Conservation (phyloP, 2,329 filamentous ascomycete genomes). For the Biscogniauxia marginata region DNA sequence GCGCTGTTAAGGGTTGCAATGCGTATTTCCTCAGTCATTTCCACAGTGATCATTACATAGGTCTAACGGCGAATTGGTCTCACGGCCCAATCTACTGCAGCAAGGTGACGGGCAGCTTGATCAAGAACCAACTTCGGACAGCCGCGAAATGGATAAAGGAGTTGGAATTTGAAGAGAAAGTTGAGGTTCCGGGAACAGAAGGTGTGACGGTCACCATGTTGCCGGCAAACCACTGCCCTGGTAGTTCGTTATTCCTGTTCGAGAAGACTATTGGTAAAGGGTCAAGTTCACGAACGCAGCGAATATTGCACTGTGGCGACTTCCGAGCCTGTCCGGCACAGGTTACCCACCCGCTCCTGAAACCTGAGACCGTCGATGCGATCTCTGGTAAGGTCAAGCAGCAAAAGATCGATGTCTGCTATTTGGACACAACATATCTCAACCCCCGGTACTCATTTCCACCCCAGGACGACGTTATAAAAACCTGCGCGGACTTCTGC, state of each 20-base stretch:
- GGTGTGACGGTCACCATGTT: conserved; percentile 93
- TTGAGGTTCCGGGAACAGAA: conserved; percentile 77
- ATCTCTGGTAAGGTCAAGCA: conserved; percentile 70
- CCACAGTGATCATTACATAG: conserved; percentile 96
- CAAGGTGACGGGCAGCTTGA: conserved; percentile 84
- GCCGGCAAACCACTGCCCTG: conserved; percentile 92
- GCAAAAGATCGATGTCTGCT: conserved; percentile 92
- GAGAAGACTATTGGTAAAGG: conserved; percentile 71
- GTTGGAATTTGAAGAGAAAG: conserved; percentile 78
- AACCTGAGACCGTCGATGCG: conserved; percentile 69
- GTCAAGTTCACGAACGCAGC: conserved; percentile 60
- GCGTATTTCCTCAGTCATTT: conserved; percentile 98
- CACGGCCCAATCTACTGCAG: conserved; percentile 98
- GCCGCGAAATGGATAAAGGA: conserved; percentile 82
- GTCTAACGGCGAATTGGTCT: conserved; percentile 81
- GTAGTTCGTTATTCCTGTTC: conserved; percentile 90
- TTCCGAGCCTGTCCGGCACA: conserved; percentile 89
- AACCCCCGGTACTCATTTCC: conserved; percentile 96
- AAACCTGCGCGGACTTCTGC: conserved; percentile 84
- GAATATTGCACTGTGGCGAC: conserved; percentile 92
- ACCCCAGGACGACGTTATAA: conserved; percentile 81
- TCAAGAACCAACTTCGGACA: conserved; percentile 81
- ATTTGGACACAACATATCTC: conserved; percentile 95
- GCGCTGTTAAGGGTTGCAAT: conserved; percentile 84
- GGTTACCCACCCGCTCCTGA: conserved; percentile 75